Conservation (phyloP, 2,329 filamentous ascomycete species). For the Talaromyces sp. region DNA sequence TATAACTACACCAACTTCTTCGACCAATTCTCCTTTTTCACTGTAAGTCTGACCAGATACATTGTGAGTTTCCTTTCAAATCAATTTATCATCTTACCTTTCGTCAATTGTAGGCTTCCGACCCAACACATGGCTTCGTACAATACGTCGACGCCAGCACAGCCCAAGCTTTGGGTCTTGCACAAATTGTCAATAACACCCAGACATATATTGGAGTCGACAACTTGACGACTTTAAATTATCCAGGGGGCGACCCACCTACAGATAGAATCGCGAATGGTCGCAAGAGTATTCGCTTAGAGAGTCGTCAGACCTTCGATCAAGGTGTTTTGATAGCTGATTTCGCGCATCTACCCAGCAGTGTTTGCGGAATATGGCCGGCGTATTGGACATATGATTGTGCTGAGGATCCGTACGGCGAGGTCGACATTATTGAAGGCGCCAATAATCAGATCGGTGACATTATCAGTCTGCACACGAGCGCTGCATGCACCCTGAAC, state of each 20-base stretch:
- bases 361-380: conserved; percentile 51
- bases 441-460: conserved; percentile 62
- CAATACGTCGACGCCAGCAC: conserved; percentile 59
- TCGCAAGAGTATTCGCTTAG: conserved; percentile 46
- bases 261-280: conserved; percentile 46
- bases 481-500: conserved; percentile 53
- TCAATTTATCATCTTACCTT: background rate
- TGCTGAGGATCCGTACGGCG: conserved; percentile 49
- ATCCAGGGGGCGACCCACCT: conserved; percentile 67
- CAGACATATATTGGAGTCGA: conserved; percentile 69
- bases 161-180: conserved; percentile 58
- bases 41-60: conserved; percentile 29
- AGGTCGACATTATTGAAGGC: conserved; percentile 79
- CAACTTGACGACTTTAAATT: conserved; percentile 50
- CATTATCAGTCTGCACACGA: conserved; percentile 66
- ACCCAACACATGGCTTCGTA: conserved; percentile 75
- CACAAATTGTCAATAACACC: conserved; percentile 51
- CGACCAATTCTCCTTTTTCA: conserved; percentile 52
- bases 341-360: conserved; percentile 47
- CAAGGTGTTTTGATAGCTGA: conserved; percentile 48
- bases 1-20: conserved; percentile 41
- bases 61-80: background rate
- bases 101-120: conserved; percentile 38
- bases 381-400: conserved; percentile 42
- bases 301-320: conserved; percentile 44